Percentiles rank a stretch among this genome's conserved stretches.
These are phyloP conservation scores for Zelonia costaricensis DNA, from an alignment of 208 protist species.

Conservation along the genomic window DNA sequence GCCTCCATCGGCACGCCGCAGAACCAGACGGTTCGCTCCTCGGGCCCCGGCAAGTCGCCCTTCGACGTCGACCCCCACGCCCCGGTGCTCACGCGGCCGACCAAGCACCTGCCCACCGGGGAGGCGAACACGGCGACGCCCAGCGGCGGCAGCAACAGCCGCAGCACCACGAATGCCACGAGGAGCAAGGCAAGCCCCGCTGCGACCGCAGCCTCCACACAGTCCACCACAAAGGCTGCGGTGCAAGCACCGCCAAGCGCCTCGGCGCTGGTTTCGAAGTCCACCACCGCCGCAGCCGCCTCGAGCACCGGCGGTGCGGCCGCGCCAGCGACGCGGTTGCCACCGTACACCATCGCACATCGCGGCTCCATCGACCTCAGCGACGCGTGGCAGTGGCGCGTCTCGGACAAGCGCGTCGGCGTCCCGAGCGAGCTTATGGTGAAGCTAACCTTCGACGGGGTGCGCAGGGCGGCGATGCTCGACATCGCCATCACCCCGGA, in stretches of 20 bases:
- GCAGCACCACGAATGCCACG: too few species aligned
- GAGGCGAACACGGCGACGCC: neutral
- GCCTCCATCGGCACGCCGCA: conserved; percentile 65
- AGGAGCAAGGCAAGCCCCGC: neutral
- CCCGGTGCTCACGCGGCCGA: conserved; percentile 56
- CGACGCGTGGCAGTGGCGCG: conserved; percentile 81
- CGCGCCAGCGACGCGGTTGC: conserved; percentile 28
- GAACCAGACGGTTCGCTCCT: conserved; percentile 81
- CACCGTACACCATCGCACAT: conserved; percentile 70
- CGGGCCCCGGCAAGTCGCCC: conserved; percentile 30
- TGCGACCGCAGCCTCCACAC: too few species aligned
- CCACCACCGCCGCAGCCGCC: neutral
- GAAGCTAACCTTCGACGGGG: conserved; percentile 66
- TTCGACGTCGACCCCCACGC: conserved; percentile 47
- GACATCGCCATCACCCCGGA: conserved; percentile 65
- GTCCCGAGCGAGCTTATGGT: conserved; percentile 83
- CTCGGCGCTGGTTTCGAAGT: too few species aligned
- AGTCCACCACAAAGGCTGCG: neutral
- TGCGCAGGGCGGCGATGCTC: conserved; percentile 49
- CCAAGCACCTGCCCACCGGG: conserved; percentile 28
- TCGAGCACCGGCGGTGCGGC: neutral
- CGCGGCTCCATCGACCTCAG: conserved; percentile 76
- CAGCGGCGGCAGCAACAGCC: too few species aligned
- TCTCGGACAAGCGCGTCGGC: conserved; percentile 72
- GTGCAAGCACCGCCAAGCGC: neutral